These are phyloP conservation scores for Diaporthe citrichinensis DNA, from an alignment of 2,329 filamentous ascomycete species.

Conservation along the genomic window DNA sequence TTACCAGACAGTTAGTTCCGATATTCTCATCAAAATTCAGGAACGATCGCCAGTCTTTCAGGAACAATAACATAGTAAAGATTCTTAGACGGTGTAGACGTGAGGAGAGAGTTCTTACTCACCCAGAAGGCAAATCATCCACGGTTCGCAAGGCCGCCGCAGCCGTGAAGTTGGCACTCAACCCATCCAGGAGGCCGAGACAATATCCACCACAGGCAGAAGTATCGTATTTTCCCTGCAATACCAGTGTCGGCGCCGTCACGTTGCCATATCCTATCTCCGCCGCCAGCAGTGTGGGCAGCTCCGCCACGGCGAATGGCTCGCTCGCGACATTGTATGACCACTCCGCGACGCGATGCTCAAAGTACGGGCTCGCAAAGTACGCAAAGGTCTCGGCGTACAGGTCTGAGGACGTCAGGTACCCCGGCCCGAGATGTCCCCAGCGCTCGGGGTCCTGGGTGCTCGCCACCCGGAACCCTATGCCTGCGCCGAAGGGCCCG, in stretches of 20 bases:
- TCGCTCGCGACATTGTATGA: constrained; percentile 47
- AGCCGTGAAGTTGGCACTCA: constrained; percentile 43
- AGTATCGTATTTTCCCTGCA: constrained; percentile 49
- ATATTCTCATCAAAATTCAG: too few species aligned
- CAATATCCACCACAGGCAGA: constrained; percentile 51
- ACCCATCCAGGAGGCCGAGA: constrained; percentile 44
- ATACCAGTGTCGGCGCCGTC: constrained; percentile 46
- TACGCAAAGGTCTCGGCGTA: constrained; percentile 49
- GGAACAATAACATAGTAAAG: background rate
- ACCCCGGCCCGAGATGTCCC: constrained; percentile 47
- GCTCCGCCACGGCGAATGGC: constrained; percentile 49
- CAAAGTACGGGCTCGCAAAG: constrained; percentile 47
- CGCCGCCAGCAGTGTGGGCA: constrained; percentile 48
- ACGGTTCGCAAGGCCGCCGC: constrained; percentile 46
- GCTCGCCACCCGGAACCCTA: constrained; percentile 48
- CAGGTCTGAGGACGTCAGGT: constrained; percentile 47
- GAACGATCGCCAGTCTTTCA: too few species aligned
- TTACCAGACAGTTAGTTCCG: background rate
- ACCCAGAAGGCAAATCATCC: constrained; percentile 50
- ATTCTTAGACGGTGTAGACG: background rate
- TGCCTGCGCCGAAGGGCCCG: constrained; percentile 47
- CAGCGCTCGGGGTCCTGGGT: constrained; percentile 46
- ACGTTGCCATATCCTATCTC: constrained; percentile 44
- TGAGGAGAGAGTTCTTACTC: constrained; percentile 35
- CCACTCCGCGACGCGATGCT: constrained; percentile 49